Base-by-base conservation (phyloP, 306 rosid genomes). In the Sicyos edulis region DNA sequence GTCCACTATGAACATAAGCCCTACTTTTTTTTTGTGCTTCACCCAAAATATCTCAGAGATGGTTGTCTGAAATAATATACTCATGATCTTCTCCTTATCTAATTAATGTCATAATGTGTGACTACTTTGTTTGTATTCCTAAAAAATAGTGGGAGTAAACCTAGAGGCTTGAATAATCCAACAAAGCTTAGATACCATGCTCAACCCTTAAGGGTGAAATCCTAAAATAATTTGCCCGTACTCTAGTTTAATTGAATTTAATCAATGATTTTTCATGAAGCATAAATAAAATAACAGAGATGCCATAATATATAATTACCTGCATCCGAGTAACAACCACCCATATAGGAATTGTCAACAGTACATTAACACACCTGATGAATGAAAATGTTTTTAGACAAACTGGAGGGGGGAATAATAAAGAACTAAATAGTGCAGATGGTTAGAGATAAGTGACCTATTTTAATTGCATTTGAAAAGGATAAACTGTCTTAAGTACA, bases 311-410 rank as follows among this genome's bases (percentile, higher is more conserved):
- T 54, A 58, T 20, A 58, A 65, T 76, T 85, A 92, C 98, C 98
- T 93, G 97, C 97, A 93, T 87, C 56, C 98, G 93, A 0, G 92
- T 90, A 66, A 93, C 98, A 73, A 90, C 88, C 42, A 90, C 86
- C 98, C 98, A 93, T 51, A 93, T 88, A 55, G 98, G 98, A 79
- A 86, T 93, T 77, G 96, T 93, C 85, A 88, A 73, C 75, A 93
- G 85, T 76, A 93, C 98, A 78, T 93, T 93, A 84, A 93, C 88
- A 73, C 96, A 93, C 89, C 98, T 93, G 77, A 80, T 81, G 73
- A 51, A 79, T 77, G 29, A 76, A 80, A 70, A 58, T 63, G 73
- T 62, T 32, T 42, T 49, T 54, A 81, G 61, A 14, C 58, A 74
- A 63, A 50, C 10, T 34, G 70, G 60, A 75, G 29, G 44, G 78